A percentile compares a stretch with the other conserved stretches of the same genome.
These are phyloP conservation scores for Monilinia laxa DNA, from an alignment of 2,329 filamentous ascomycete genomes.

Conservation along the genomic window DNA sequence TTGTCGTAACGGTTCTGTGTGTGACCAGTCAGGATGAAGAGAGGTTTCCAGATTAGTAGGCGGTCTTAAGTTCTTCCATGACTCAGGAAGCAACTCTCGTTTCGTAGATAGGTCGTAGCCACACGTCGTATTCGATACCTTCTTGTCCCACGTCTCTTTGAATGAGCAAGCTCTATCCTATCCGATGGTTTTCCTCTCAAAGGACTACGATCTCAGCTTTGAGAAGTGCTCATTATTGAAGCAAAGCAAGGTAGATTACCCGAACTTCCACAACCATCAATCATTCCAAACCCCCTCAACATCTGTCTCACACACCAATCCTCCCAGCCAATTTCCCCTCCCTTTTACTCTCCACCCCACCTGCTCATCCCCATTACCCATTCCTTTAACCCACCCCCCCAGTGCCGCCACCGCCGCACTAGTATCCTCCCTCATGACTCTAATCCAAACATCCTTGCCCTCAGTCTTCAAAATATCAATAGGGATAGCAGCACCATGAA, in stretches of 20 bases:
- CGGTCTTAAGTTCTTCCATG: background rate
- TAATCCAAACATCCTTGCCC: conserved; percentile 59
- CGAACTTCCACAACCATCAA: background rate
- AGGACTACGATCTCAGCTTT: background rate
- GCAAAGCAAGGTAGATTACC: background rate
- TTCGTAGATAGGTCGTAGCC: background rate
- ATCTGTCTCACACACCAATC: conserved; percentile 49
- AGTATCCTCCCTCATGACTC: conserved; percentile 62
- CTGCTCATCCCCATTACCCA: conserved; percentile 42
- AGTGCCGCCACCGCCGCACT: conserved; percentile 61
- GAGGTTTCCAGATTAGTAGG: background rate
- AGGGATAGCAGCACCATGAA: conserved; percentile 64
- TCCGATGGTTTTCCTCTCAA: background rate
- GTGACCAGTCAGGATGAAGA: background rate
- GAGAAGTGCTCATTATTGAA: background rate
- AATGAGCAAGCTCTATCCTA: background rate
- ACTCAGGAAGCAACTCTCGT: background rate
- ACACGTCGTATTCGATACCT: background rate
- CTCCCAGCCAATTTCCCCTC: conserved; percentile 64
- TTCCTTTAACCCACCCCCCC: conserved; percentile 57
- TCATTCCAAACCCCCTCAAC: conserved; percentile 32
- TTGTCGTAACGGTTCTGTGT: no score
- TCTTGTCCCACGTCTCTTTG: background rate
- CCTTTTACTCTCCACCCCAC: conserved; percentile 52
- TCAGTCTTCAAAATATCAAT: conserved; percentile 68